Conservation (phyloP, 1,284 basidiomycete genomes). For the Rhodotorula sp. region DNA sequence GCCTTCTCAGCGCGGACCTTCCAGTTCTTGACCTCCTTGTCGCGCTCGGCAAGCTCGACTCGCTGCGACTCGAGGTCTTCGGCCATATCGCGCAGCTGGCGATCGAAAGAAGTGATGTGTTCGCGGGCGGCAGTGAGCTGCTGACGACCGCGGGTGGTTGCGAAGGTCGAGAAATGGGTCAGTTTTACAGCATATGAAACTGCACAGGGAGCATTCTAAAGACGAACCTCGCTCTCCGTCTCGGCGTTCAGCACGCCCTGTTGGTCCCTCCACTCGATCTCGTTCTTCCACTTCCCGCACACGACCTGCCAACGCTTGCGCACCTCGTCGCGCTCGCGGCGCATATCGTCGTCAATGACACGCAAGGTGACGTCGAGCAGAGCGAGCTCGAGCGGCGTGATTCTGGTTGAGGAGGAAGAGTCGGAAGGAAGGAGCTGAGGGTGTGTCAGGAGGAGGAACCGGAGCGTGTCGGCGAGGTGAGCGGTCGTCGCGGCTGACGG, state of each 20-base stretch:
- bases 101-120: too few relatives aligned
- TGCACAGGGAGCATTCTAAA: too few relatives aligned
- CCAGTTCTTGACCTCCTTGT: background rate
- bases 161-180: too few relatives aligned
- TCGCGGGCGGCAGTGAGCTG: too few relatives aligned
- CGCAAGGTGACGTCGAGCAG: background rate
- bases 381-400: background rate
- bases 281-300: background rate
- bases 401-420: background rate
- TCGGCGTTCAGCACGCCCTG: background rate
- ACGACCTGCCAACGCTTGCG: background rate
- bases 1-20: too few relatives aligned
- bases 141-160: too few relatives aligned
- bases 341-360: background rate
- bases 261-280: background rate
- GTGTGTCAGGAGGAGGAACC: constrained; percentile 8
- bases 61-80: background rate
- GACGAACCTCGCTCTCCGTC: too few relatives aligned
- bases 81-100: background rate
- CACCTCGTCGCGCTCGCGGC: background rate
- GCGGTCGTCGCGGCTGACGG: background rate
- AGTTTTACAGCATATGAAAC: too few relatives aligned
- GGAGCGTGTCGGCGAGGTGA: background rate
- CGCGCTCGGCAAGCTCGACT: background rate
- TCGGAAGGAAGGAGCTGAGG: background rate